Evolutionary conservation across 192 early-diverging fungal species (phyloP), one percentile per base, ranked within the genome.

Genomic region (Nowakowskiella sp.): DNA sequence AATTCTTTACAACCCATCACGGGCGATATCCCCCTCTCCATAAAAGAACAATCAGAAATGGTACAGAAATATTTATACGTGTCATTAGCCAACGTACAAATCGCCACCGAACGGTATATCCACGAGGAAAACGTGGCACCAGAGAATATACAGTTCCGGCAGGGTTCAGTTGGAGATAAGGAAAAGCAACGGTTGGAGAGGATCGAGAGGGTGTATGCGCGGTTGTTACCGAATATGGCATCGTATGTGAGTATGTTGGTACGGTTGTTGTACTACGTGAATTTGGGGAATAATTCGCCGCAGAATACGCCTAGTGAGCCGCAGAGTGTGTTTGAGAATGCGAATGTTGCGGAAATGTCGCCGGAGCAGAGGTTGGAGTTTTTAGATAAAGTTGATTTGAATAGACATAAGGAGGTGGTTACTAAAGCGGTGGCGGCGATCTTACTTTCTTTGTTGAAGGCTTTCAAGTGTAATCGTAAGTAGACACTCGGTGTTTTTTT

Each of bases 351-450:
- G n/a, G n/a, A n/a, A n/a, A n/a, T n/a, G 9, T 24, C 62, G 32
- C 13, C 49, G 0, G 55, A 59, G 26, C 22, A 61, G 36, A 19
- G 47, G 19, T 60, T 45, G 6, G 45, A 58, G 26, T 30, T 23
- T 23, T 44, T 77, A 7, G 76, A 83, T 44, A 47, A 61, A 51
- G 62, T 68, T 0, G 84, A 87, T 34, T 61, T 76, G 19, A 68
- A 73, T 47, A 61, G 78, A 23, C 74, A 89, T 57, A 77, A 77
- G 30, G 85, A 90, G 59, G 77, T 86, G 31, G 78, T 85, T 23
- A 81, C 82, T 13, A 82, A 84, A 47, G 76, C 81, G 4, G 71
- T 88, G 2, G 82, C 84, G 23, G 75, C 71, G 31, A 83, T 88
- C 26, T 42, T 90, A 5, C 32, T 87, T 8, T 51, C 82, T 3